Percentiles rank a stretch among this genome's conserved stretches.
Evolutionary conservation across 2,329 filamentous ascomycete genomes (phyloP).

Genomic region (Hypoxylon rubiginosum): DNA sequence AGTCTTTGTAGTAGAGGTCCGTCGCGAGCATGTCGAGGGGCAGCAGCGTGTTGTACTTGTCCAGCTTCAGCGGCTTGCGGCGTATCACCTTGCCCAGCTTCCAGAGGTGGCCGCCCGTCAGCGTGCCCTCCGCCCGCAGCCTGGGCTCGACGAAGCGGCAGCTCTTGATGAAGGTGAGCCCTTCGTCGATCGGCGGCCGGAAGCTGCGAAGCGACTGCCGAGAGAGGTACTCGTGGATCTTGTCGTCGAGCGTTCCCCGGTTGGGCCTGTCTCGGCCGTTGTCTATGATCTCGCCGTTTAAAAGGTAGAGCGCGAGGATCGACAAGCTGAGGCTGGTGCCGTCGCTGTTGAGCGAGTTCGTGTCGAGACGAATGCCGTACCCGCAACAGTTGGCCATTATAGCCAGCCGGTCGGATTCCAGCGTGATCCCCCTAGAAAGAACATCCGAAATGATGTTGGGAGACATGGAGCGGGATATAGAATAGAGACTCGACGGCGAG

Average conservation of each 20-base stretch:
- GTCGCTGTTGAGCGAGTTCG: conserved; percentile 37
- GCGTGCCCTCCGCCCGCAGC: conserved; percentile 42
- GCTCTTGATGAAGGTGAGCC: conserved; percentile 49
- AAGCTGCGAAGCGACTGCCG: conserved; percentile 48
- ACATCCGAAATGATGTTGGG: conserved; percentile 48
- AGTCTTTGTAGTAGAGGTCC: conserved; percentile 41
- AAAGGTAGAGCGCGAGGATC: conserved; percentile 47
- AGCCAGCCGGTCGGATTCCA: conserved; percentile 49
- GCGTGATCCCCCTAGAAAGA: conserved; percentile 41
- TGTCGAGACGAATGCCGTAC: conserved; percentile 47
- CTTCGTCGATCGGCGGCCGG: conserved; percentile 44
- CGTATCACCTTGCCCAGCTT: conserved; percentile 47
- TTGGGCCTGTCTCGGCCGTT: conserved; percentile 39
- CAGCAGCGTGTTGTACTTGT: conserved; percentile 42
- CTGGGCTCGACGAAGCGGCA: conserved; percentile 47
- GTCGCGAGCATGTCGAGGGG: conserved; percentile 45
- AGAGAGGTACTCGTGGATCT: conserved; percentile 44
- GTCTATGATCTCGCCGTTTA: conserved; percentile 51
- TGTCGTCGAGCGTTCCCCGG: conserved; percentile 42
- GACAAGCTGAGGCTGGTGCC: conserved; percentile 47
- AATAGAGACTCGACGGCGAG: conserved; percentile 16
- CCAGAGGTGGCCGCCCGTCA: conserved; percentile 47
- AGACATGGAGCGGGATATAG: conserved; percentile 49
- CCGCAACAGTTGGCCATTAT: conserved; percentile 50
- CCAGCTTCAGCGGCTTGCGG: conserved; percentile 38